A percentile compares a stretch with the other conserved stretches of the same genome.
Evolutionary conservation across 2,329 filamentous ascomycete genomes (phyloP).

Genomic region (Cryphonectria parasitica): DNA sequence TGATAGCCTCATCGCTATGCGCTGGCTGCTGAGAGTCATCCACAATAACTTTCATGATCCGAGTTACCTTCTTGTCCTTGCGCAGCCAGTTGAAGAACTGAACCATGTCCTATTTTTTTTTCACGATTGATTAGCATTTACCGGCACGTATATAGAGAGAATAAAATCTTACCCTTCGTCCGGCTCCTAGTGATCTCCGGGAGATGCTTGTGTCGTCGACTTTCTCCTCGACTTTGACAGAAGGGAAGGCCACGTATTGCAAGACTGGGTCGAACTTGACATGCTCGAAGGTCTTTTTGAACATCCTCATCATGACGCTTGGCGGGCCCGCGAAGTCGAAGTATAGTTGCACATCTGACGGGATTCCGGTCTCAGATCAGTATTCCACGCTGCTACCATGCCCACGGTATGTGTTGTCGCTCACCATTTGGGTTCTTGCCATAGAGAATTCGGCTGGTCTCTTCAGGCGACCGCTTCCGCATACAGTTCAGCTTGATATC

Average conservation of each 20-base stretch:
- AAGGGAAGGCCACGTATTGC: conserved; percentile 3
- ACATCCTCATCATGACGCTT: not conserved
- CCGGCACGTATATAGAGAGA: not conserved
- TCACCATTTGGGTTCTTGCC: not conserved
- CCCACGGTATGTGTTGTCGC: not conserved
- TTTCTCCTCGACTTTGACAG: not conserved
- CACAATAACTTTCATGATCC: conserved; percentile 3
- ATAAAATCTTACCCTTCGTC: not conserved
- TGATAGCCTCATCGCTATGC: conserved; percentile 13
- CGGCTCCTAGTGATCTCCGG: not conserved
- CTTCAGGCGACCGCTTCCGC: not conserved
- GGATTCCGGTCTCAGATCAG: not conserved
- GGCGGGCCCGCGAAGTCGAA: not conserved
- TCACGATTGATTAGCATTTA: not conserved
- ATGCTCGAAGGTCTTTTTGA: not conserved
- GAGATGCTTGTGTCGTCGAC: not conserved
- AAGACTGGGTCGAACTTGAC: not conserved
- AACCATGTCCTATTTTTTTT: not conserved
- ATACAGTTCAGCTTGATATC: not conserved
- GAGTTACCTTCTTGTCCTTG: conserved; percentile 1
- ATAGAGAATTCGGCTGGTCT: not conserved
- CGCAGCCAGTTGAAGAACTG: not conserved
- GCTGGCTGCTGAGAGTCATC: conserved; percentile 11
- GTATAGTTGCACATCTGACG: conserved; percentile 1
- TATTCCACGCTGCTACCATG: not conserved